Conservation (phyloP, 768 basidiomycete genomes). For the Gloeostereum incarnatum region DNA sequence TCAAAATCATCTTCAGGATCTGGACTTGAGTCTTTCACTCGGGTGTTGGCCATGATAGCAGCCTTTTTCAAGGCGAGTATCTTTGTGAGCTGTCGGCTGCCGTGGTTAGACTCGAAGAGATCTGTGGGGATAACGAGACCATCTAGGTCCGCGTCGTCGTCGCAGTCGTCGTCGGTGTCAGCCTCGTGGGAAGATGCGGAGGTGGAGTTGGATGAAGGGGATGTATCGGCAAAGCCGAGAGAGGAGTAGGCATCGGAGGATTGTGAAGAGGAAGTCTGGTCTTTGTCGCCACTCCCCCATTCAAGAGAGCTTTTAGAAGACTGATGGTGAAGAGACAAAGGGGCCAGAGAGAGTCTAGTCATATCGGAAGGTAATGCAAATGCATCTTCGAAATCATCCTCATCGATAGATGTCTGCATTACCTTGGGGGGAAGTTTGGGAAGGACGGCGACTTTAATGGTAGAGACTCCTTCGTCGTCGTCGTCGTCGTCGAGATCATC, state of each 20-base stretch:
- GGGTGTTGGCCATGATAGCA: conserved; percentile 28
- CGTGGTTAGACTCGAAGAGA: conserved; percentile 65
- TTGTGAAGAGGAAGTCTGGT: conserved; percentile 74
- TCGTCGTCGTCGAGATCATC: conserved; percentile 54
- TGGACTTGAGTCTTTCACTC: conserved; percentile 41
- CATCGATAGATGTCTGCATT: conserved; percentile 33
- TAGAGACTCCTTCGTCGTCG: conserved; percentile 76
- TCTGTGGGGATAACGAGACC: conserved; percentile 72
- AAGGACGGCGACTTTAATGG: conserved; percentile 64
- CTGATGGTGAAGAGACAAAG: conserved; percentile 65
- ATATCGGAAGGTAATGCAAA: conserved; percentile 77
- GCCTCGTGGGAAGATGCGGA: conserved; percentile 58
- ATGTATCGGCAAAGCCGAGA: conserved; percentile 65
- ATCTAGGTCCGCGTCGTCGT: conserved; percentile 68
- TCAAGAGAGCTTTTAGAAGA: conserved; percentile 79
- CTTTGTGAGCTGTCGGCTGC: conserved; percentile 39
- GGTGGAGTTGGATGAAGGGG: conserved; percentile 63
- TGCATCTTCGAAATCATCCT: conserved; percentile 79
- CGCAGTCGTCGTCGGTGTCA: conserved; percentile 62
- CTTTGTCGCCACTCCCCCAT: conserved; percentile 82
- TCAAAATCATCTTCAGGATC: conserved; percentile 84
- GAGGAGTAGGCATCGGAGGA: conserved; percentile 85
- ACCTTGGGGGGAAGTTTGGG: conserved; percentile 25
- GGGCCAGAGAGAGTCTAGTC: conserved; percentile 74
- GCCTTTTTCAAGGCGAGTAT: conserved; percentile 48